Conservation (phyloP, 352 stramenopile genomes). For the Phytophthora europaea region DNA sequence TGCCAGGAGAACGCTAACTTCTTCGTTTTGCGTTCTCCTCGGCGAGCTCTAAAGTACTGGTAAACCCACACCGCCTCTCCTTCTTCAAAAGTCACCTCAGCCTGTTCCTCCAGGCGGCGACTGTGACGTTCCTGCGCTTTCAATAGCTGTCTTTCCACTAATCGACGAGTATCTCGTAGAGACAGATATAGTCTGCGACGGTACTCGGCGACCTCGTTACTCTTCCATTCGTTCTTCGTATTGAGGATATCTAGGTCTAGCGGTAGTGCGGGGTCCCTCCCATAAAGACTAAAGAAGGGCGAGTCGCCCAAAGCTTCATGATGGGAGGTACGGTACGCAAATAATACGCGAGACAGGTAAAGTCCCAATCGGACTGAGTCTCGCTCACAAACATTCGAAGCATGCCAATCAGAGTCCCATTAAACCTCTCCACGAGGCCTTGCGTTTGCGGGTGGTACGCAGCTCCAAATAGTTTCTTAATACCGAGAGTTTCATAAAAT, state of each 20-base stretch:
- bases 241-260: constrained; percentile 19
- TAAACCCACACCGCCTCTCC: constrained; percentile 11
- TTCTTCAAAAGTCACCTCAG: neutral
- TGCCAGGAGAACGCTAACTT: constrained; percentile 19
- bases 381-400: too few species aligned
- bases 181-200: neutral
- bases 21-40: constrained; percentile 2
- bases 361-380: too few species aligned
- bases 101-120: neutral
- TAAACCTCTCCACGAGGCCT: too few species aligned
- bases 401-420: too few species aligned
- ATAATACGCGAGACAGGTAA: too few species aligned
- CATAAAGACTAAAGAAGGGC: too few species aligned
- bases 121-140: neutral
- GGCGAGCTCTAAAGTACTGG: constrained; percentile 2
- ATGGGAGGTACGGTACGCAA: too few species aligned
- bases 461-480: too few species aligned
- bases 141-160: constrained; percentile 16
- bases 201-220: constrained; percentile 9
- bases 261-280: constrained; percentile 1
- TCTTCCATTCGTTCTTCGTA: constrained; percentile 5
- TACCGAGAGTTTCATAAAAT: too few species aligned
- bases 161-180: neutral
- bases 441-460: too few species aligned
- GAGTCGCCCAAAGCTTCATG: too few species aligned